Percentiles rank a stretch among this genome's conserved stretches.
phyloP scores from a whole-genome alignment of 768 basidiomycete species.

The Macrolepiota albuminosa region DNA sequence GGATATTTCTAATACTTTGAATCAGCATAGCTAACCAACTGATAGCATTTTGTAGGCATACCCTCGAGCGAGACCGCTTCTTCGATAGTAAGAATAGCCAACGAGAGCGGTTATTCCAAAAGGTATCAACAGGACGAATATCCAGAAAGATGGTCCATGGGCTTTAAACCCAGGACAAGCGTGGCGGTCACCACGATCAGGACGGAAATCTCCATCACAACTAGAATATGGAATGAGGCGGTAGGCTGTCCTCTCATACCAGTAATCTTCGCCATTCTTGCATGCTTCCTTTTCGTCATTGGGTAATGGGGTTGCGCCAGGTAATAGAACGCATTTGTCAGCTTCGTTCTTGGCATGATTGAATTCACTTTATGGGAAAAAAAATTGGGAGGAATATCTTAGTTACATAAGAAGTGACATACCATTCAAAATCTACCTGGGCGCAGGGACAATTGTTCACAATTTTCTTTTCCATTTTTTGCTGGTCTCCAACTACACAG shows the following conservation, averaged over 20 bases:
- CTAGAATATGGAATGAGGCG: slow-evolving; percentile 87
- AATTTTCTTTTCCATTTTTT: slow-evolving; percentile 46
- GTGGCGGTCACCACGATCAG: slow-evolving; percentile 71
- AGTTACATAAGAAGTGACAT: slow-evolving; percentile 17
- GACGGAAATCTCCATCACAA: slow-evolving; percentile 78
- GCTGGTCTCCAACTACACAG: slow-evolving; percentile 77
- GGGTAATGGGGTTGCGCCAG: slow-evolving; percentile 59
- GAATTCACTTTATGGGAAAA: slow-evolving; percentile 66
- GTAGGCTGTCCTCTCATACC: slow-evolving; percentile 93
- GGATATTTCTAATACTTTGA: slow-evolving; percentile 54
- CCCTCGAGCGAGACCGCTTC: slow-evolving; percentile 72
- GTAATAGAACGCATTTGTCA: slow-evolving; percentile 74
- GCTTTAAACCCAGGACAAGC: slow-evolving; percentile 77
- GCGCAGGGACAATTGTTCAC: slow-evolving; percentile 73
- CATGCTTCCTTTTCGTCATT: slow-evolving; percentile 62
- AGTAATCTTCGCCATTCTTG: slow-evolving; percentile 60
- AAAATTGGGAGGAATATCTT: too few relatives aligned
- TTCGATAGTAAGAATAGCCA: slow-evolving; percentile 78
- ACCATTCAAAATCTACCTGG: slow-evolving; percentile 91
- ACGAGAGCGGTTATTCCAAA: slow-evolving; percentile 72
- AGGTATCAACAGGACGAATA: slow-evolving; percentile 68
- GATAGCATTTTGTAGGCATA: slow-evolving; percentile 21
- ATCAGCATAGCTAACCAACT: slow-evolving; percentile 7
- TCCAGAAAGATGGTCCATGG: slow-evolving; percentile 82
- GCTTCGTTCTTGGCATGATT: slow-evolving; percentile 70